Percentiles rank a stretch among this genome's conserved stretches.
Conservation (phyloP, 208 protist species). For the Hexamita inflata region DNA sequence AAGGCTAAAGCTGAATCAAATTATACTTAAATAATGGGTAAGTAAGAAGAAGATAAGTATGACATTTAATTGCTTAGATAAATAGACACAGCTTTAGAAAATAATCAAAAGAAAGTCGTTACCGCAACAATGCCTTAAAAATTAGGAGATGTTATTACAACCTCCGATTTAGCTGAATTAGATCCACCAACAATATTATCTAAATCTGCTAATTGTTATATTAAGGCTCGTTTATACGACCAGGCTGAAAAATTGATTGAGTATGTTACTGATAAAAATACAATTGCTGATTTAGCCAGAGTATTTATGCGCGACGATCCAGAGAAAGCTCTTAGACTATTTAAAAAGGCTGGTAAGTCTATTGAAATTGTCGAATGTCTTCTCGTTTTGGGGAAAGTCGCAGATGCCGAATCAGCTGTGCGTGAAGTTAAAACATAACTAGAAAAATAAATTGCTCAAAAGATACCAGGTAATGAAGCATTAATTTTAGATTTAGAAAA, state of each 20-base stretch:
- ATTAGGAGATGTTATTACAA: background rate
- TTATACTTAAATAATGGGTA: background rate
- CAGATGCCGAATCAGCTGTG: slow-evolving; percentile 14
- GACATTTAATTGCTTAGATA: slow-evolving; percentile 3
- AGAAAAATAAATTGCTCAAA: background rate
- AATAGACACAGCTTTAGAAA: background rate
- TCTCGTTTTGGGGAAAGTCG: background rate
- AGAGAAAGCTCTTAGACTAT: slow-evolving; percentile 7
- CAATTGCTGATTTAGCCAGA: slow-evolving; percentile 14
- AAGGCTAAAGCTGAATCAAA: too few species aligned
- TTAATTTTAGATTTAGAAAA: too few species aligned
- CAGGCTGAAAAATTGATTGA: slow-evolving; percentile 7
- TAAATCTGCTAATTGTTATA: slow-evolving; percentile 3
- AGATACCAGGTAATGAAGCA: background rate
- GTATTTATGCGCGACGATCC: slow-evolving; percentile 5
- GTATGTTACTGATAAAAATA: slow-evolving; percentile 14
- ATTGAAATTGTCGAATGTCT: slow-evolving; percentile 21
- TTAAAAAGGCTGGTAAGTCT: slow-evolving; percentile 11
- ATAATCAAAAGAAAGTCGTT: background rate
- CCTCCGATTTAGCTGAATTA: background rate
- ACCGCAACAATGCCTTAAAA: background rate
- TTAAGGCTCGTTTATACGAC: background rate
- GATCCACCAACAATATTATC: background rate
- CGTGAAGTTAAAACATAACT: background rate
- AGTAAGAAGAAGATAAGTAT: background rate